These are phyloP conservation scores for Acorus calamus DNA, from an alignment of 106 monocot genomes.

Conservation along the genomic window DNA sequence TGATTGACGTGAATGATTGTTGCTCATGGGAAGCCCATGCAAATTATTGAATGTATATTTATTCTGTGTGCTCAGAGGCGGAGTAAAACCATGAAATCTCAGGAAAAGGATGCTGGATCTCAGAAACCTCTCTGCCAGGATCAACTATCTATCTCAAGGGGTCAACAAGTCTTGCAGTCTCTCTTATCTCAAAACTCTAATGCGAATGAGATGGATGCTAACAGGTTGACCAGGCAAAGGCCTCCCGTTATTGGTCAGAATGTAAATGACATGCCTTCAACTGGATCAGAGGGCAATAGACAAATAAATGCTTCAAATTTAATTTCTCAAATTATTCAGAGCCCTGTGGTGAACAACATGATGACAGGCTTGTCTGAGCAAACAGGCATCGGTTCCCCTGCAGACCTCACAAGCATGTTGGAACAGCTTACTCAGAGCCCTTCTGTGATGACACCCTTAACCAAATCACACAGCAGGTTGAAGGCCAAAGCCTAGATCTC, in stretches of 20 bases:
- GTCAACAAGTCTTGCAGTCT: slow-evolving; percentile 40
- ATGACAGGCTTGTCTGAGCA: slow-evolving; percentile 43
- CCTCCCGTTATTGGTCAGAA: slow-evolving; percentile 10
- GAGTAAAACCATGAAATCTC: slow-evolving; percentile 31
- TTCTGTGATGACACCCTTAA: slow-evolving; percentile 27
- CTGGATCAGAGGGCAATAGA: slow-evolving; percentile 7
- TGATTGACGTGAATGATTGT: not conserved
- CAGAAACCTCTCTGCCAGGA: slow-evolving; percentile 10
- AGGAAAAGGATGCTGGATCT: slow-evolving; percentile 11
- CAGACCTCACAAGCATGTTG: slow-evolving; percentile 38
- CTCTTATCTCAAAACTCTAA: slow-evolving; percentile 30
- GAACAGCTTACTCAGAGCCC: slow-evolving; percentile 42
- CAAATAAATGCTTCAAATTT: slow-evolving; percentile 33
- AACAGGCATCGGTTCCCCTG: slow-evolving; percentile 37
- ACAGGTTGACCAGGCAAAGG: slow-evolving; percentile 10
- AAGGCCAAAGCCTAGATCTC: slow-evolving; percentile 22
- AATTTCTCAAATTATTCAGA: slow-evolving; percentile 42
- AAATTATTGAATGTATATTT: no score
- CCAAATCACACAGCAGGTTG: slow-evolving; percentile 31
- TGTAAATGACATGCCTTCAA: slow-evolving; percentile 13
- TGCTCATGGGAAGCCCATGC: no score
- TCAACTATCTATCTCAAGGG: slow-evolving; percentile 36
- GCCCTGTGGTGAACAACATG: slow-evolving; percentile 37
- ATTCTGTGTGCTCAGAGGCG: slow-evolving; percentile 26
- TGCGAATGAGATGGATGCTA: slow-evolving; percentile 1